A percentile compares a stretch with the other conserved stretches of the same genome.
Conservation (phyloP, 257 asterid species). For the Penstemon barbatus region DNA sequence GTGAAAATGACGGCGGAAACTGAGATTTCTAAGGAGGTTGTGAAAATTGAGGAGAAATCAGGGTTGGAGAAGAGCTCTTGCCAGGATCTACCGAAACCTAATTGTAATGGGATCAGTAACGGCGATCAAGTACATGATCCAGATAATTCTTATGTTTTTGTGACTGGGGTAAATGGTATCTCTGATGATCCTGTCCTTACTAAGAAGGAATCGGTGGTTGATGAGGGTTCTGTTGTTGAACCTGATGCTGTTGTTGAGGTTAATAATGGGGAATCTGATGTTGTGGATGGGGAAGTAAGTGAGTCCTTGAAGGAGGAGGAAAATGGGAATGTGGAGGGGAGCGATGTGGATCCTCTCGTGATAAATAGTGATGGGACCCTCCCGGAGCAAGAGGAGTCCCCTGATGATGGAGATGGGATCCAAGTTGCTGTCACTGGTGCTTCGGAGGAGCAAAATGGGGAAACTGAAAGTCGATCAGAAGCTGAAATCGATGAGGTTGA, state of each 20-base stretch:
- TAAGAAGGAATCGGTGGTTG: slow-evolving; percentile 18
- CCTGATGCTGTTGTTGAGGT: slow-evolving; percentile 1
- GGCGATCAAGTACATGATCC: too few relatives aligned
- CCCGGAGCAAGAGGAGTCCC: slow-evolving; percentile 17
- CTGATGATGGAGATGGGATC: slow-evolving; percentile 22
- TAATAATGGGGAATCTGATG: slow-evolving; percentile 20
- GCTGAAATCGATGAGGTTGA: slow-evolving; percentile 29
- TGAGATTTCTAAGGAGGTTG: too few relatives aligned
- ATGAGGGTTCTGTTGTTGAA: slow-evolving; percentile 11
- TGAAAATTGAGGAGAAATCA: too few relatives aligned
- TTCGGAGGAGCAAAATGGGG: slow-evolving; percentile 19
- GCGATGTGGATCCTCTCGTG: slow-evolving; percentile 13
- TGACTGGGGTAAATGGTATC: slow-evolving; percentile 31
- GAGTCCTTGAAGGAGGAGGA: slow-evolving; percentile 17
- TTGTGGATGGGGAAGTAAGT: slow-evolving; percentile 11
- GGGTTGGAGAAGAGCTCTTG: too few relatives aligned
- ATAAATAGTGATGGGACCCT: background rate
- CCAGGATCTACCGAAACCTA: too few relatives aligned
- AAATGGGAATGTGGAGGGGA: slow-evolving; percentile 22
- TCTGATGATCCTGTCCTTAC: slow-evolving; percentile 25
- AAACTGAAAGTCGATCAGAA: slow-evolving; percentile 23
- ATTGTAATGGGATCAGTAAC: too few relatives aligned
- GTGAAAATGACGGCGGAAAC: too few relatives aligned
- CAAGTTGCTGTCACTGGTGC: slow-evolving; percentile 24
- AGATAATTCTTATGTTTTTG: slow-evolving; percentile 42